Evolutionary conservation across 257 asterid species (phyloP).

Genomic region (Solanum arcanum): DNA sequence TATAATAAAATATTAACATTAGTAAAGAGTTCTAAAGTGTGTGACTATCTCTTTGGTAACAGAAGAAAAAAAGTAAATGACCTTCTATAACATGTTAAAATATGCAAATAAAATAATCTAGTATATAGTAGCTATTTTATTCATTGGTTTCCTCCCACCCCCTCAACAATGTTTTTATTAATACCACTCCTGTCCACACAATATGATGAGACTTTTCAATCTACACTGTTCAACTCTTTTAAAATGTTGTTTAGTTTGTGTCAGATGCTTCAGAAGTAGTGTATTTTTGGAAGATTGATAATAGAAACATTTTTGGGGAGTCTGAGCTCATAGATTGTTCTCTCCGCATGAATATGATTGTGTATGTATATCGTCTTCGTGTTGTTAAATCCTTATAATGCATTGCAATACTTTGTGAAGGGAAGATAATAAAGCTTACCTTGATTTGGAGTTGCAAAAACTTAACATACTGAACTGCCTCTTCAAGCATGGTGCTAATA

Average conservation of each 20-base stretch:
- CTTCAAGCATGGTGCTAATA: conserved; percentile 96
- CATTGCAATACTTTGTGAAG: conserved; percentile 20
- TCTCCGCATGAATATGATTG: neutral
- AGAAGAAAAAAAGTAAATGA: neutral
- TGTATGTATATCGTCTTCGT: neutral
- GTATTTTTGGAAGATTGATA: neutral
- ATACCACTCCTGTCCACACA: neutral
- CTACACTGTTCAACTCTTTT: neutral
- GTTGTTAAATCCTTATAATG: neutral
- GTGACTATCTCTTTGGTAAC: neutral
- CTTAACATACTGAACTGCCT: conserved; percentile 80
- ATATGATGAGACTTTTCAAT: neutral
- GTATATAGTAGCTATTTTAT: neutral
- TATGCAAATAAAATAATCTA: neutral
- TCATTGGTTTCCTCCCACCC: neutral
- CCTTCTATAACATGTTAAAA: neutral
- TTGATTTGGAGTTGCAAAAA: conserved; percentile 81
- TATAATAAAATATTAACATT: too few species aligned
- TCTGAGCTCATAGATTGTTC: neutral
- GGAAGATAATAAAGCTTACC: conserved; percentile 17
- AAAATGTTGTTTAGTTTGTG: neutral
- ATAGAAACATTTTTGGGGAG: neutral
- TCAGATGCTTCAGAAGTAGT: neutral
- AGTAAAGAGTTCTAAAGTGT: too few species aligned
- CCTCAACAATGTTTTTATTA: neutral